Evolutionary conservation across 2,329 filamentous ascomycete species (phyloP).

Genomic region (Bisporella sp.): DNA sequence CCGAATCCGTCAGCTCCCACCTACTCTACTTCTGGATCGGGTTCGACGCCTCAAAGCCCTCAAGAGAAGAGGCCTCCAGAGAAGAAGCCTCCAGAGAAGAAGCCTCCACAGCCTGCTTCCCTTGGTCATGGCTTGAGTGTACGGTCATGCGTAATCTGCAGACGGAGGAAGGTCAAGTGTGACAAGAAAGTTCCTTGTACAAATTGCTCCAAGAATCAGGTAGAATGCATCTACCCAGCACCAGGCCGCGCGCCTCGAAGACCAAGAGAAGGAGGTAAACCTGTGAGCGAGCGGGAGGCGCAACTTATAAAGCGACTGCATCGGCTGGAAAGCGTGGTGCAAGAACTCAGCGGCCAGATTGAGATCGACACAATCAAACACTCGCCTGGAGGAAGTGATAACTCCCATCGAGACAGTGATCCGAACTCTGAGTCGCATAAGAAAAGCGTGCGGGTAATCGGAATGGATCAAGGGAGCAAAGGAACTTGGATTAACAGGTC

Average conservation of each 20-base stretch:
- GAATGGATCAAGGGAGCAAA: conserved; percentile 22
- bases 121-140: conserved; percentile 18
- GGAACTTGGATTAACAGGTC: conserved; percentile 18
- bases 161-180: conserved; percentile 64
- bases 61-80: not conserved
- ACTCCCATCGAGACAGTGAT: conserved; percentile 18
- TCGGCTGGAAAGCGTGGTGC: conserved; percentile 70
- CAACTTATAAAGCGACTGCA: conserved; percentile 67
- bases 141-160: conserved; percentile 41
- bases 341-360: conserved; percentile 59
- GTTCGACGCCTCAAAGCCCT: not conserved
- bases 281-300: conserved; percentile 53
- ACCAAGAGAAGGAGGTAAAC: conserved; percentile 54
- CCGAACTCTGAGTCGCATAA: conserved; percentile 1
- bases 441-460: conserved; percentile 18
- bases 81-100: conserved; percentile 8
- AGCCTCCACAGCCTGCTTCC: conserved; percentile 10
- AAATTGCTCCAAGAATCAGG: conserved; percentile 65
- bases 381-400: conserved; percentile 18
- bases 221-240: conserved; percentile 67
- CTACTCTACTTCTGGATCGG: not conserved
- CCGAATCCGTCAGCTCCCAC: too few relatives aligned
- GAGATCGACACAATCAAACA: conserved; percentile 22
- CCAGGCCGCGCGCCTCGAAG: conserved; percentile 67
- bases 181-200: conserved; percentile 68